phyloP scores from a whole-genome alignment of 768 basidiomycete species.

The Kwoniella dendrophila region DNA sequence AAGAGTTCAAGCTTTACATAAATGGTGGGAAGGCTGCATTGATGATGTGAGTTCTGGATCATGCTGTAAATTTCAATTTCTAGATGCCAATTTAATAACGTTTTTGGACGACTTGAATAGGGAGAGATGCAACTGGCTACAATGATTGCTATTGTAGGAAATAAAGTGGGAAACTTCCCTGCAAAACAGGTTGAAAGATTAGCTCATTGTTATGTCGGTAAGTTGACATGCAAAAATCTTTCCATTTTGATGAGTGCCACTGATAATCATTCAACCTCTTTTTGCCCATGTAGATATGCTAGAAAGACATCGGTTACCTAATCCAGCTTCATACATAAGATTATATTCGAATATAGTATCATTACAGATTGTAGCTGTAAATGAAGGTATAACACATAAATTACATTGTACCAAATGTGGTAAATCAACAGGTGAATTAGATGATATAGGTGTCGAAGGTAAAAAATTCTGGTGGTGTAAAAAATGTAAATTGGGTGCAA shows the following conservation, averaged over 20 bases:
- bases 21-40: slow-evolving; percentile 40
- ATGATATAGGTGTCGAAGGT: slow-evolving; percentile 38
- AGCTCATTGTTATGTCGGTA: slow-evolving; percentile 45
- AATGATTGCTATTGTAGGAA: slow-evolving; percentile 29
- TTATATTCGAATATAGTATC: slow-evolving; percentile 28
- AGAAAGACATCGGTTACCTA: slow-evolving; percentile 29
- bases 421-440: slow-evolving; percentile 39
- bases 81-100: neutral
- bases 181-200: slow-evolving; percentile 34
- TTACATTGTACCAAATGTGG: slow-evolving; percentile 37
- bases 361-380: slow-evolving; percentile 29
- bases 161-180: slow-evolving; percentile 29
- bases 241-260: neutral
- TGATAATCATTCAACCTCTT: neutral
- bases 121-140: slow-evolving; percentile 48
- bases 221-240: slow-evolving; percentile 10
- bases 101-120: slow-evolving; percentile 14
- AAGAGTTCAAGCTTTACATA: slow-evolving; percentile 28
- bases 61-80: neutral
- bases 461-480: slow-evolving; percentile 49
- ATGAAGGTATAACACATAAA: slow-evolving; percentile 45
- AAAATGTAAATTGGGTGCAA: slow-evolving; percentile 37
- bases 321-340: slow-evolving; percentile 40
- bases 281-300: slow-evolving; percentile 35
- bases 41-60: slow-evolving; percentile 40